These are phyloP conservation scores for Dalbergia cultrata DNA, from an alignment of 306 rosid species.

Conservation along the genomic window DNA sequence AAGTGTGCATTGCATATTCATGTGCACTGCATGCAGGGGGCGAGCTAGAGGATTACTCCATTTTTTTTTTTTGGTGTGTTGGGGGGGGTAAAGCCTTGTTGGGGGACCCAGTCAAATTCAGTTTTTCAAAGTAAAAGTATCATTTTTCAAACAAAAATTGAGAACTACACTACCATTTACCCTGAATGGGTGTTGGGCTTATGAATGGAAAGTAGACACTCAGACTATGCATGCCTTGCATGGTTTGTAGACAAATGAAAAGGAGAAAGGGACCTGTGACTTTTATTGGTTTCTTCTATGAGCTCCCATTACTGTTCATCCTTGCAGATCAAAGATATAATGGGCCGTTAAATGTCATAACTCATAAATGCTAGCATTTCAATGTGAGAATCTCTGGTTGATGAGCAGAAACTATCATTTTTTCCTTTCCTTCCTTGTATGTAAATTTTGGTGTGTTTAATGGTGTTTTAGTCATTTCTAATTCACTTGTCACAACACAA, in stretches of 20 bases:
- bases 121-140: not conserved
- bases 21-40: not conserved
- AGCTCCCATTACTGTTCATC: not conserved
- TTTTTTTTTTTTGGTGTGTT: no score
- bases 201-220: not conserved
- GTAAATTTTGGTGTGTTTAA: constrained; percentile 6
- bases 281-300: not conserved
- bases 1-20: not conserved
- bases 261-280: constrained; percentile 2
- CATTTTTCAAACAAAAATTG: not conserved
- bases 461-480: constrained; percentile 17
- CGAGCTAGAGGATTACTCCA: not conserved
- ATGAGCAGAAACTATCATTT: constrained; percentile 16
- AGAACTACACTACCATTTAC: not conserved
- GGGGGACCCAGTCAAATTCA: not conserved
- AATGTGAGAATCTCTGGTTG: constrained; percentile 1
- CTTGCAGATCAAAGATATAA: not conserved
- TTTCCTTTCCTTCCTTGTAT: constrained; percentile 8
- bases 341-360: not conserved
- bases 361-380: not conserved
- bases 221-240: constrained; percentile 22
- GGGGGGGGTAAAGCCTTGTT: not conserved
- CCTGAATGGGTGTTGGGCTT: not conserved
- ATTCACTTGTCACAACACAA: not conserved
- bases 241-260: not conserved